Evolutionary conservation across 176 grass and related monocot genomes (phyloP).

Genomic region (Oryza australiensis): DNA sequence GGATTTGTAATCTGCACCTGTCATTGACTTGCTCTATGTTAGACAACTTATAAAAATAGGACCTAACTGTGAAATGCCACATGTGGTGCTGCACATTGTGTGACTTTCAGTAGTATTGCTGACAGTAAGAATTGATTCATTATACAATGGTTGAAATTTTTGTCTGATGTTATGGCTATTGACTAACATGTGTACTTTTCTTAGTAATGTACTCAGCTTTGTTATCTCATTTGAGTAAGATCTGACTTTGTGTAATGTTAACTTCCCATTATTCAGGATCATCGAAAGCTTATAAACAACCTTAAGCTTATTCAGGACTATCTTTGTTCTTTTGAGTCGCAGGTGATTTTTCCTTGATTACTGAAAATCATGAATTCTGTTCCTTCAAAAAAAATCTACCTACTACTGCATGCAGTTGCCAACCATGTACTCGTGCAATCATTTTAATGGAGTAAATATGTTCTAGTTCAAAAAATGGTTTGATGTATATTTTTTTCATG

Average conservation of each 20-base stretch:
- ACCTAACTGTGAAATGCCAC: background rate
- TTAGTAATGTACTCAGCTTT: background rate
- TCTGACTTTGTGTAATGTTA: slow-evolving; percentile 16
- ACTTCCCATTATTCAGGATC: slow-evolving; percentile 60
- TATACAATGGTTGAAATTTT: background rate
- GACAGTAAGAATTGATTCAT: slow-evolving; percentile 12
- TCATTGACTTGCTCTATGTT: slow-evolving; percentile 6
- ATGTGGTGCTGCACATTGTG: background rate
- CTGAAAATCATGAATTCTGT: background rate
- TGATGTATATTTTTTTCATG: background rate
- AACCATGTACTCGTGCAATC: background rate
- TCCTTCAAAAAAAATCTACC: background rate
- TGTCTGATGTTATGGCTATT: background rate
- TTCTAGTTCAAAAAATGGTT: background rate
- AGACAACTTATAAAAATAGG: background rate
- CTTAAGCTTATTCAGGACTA: slow-evolving; percentile 96
- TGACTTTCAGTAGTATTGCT: background rate
- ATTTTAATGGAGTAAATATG: background rate
- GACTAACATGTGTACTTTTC: background rate
- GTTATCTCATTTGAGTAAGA: background rate
- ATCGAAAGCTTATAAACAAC: slow-evolving; percentile 83
- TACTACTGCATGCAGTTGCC: background rate
- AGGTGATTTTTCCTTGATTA: slow-evolving; percentile 50
- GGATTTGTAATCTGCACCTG: slow-evolving; percentile 1
- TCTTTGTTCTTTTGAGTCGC: slow-evolving; percentile 92